Evolutionary conservation across 306 rosid genomes (phyloP).

Genomic region (Canavalia gladiata): DNA sequence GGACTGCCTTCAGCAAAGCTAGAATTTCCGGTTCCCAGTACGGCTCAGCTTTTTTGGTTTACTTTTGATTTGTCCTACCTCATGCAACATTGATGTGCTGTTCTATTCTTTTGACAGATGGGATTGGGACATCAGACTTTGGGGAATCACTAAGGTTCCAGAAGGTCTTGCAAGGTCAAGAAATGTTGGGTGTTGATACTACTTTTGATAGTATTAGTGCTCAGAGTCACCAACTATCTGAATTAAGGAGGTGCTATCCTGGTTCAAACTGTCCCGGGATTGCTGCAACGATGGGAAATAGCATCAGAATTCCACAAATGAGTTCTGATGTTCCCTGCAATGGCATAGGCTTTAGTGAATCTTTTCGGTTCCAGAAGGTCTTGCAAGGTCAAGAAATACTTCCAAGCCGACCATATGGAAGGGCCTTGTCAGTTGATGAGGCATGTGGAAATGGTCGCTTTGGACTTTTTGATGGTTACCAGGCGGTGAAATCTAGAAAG

Average conservation of each 20-base stretch:
- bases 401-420: constrained; percentile 74
- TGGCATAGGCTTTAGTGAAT: constrained; percentile 76
- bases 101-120: constrained; percentile 60
- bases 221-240: constrained; percentile 64
- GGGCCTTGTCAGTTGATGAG: constrained; percentile 59
- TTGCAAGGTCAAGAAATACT: constrained; percentile 99
- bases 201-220: constrained; percentile 60
- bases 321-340: constrained; percentile 67
- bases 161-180: constrained; percentile 99
- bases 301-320: constrained; percentile 59
- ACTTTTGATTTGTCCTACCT: constrained; percentile 1
- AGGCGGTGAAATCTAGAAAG: constrained; percentile 55
- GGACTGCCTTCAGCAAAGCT: constrained; percentile 64
- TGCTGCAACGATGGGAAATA: constrained; percentile 62
- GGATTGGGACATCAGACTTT: constrained; percentile 86
- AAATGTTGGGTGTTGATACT: constrained; percentile 77
- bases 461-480: constrained; percentile 69
- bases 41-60: constrained; percentile 33
- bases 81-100: constrained; percentile 24
- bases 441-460: constrained; percentile 64
- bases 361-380: constrained; percentile 91
- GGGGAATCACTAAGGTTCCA: constrained; percentile 90
- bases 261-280: constrained; percentile 64
- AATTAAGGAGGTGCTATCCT: constrained; percentile 72
- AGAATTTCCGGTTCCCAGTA: constrained; percentile 84